Percentiles rank a stretch among this genome's conserved stretches.
Evolutionary conservation across 257 asterid genomes (phyloP).

Genomic region (Solanum gracilifrons): DNA sequence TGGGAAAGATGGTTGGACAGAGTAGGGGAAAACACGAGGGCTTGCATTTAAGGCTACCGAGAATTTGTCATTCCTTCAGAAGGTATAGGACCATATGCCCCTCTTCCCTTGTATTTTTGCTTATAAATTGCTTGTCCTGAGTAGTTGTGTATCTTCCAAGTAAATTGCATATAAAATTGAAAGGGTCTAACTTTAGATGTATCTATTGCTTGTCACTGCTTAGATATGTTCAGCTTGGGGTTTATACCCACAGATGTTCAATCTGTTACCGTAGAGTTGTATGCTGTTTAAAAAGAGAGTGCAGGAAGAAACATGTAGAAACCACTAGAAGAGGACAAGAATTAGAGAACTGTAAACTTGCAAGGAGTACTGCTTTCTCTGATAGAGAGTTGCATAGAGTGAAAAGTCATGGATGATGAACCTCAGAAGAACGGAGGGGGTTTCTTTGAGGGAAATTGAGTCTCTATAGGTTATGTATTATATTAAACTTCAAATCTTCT

Average conservation of each 20-base stretch:
- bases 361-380: not conserved
- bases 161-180: not conserved
- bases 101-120: not conserved
- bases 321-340: not conserved
- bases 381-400: not conserved
- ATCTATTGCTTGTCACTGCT: not conserved
- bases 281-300: not conserved
- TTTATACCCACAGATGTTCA: not conserved
- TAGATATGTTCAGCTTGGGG: not conserved
- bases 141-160: not conserved
- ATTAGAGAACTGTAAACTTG: not conserved
- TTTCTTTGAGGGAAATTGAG: not conserved
- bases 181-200: not conserved
- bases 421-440: not conserved
- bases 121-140: not conserved
- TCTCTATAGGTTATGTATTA: not conserved
- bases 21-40: constrained; percentile 8
- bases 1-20: constrained; percentile 57
- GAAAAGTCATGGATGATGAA: not conserved
- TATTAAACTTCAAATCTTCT: not conserved
- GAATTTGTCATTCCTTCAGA: constrained; percentile 13
- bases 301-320: not conserved
- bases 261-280: not conserved
- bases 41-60: constrained; percentile 11
- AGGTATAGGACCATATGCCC: constrained; percentile 34